phyloP scores from a whole-genome alignment of 805 yeast genomes.

The Nakazawaea peltata region DNA sequence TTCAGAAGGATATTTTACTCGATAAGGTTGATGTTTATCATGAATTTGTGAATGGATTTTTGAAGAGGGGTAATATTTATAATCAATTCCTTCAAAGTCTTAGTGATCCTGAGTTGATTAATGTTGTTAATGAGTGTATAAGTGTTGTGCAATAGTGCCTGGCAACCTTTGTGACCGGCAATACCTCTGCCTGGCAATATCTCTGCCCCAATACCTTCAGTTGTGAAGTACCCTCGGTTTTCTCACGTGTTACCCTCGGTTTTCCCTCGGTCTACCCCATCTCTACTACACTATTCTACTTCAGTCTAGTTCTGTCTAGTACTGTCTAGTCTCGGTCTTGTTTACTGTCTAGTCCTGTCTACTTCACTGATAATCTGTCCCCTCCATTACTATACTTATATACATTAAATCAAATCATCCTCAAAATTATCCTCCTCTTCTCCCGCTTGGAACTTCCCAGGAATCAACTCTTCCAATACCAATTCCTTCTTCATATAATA shows the following conservation, averaged over 20 bases:
- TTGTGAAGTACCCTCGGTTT: no score
- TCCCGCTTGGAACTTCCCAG: slow-evolving; percentile 43
- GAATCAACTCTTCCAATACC: slow-evolving; percentile 50
- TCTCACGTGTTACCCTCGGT: no score
- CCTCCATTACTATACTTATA: background rate
- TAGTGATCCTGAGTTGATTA: background rate
- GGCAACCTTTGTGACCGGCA: no score
- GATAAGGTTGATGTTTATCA: slow-evolving; percentile 23
- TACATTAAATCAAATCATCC: slow-evolving; percentile 2
- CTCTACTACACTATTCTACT: no score
- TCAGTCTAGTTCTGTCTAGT: no score
- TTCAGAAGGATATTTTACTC: slow-evolving; percentile 22
- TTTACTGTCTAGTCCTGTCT: no score
- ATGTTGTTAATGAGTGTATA: slow-evolving; percentile 7
- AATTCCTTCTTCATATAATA: slow-evolving; percentile 82
- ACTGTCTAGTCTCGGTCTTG: no score
- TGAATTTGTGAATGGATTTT: slow-evolving; percentile 16
- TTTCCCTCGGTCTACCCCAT: no score
- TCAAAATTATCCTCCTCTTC: slow-evolving; percentile 46
- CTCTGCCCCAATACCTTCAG: no score
- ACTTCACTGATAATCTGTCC: no score
- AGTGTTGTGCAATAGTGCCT: slow-evolving; percentile 36
- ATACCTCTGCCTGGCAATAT: slow-evolving; percentile 73
- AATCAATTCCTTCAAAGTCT: slow-evolving; percentile 6
- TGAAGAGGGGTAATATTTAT: slow-evolving; percentile 5